Evolutionary conservation across 2,329 filamentous ascomycete genomes (phyloP).

Genomic region (Hansfordia pulvinata): DNA sequence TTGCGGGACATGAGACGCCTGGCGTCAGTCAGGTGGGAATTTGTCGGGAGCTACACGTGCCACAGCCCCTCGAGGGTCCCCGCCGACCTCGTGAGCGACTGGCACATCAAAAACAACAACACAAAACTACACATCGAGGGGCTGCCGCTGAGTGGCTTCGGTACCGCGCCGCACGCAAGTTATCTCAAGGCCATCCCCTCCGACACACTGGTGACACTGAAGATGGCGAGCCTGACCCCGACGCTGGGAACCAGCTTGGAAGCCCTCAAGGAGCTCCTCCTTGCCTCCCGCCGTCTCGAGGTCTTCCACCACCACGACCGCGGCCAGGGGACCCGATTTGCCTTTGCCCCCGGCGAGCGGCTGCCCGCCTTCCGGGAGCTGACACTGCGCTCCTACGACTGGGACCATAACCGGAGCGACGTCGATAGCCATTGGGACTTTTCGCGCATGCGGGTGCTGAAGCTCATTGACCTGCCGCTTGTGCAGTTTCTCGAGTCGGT

Average conservation of each 20-base stretch:
- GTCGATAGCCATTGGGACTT: slow-evolving; percentile 31
- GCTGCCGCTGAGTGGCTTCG: slow-evolving; percentile 23
- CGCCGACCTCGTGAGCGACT: slow-evolving; percentile 21
- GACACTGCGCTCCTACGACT: slow-evolving; percentile 31
- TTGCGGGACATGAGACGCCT: slow-evolving; percentile 21
- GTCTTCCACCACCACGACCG: slow-evolving; percentile 28
- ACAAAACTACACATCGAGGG: slow-evolving; percentile 25
- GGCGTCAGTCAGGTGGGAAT: slow-evolving; percentile 25
- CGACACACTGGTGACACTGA: slow-evolving; percentile 23
- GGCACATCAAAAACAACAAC: slow-evolving; percentile 13
- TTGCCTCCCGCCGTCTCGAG: slow-evolving; percentile 19
- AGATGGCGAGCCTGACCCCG: slow-evolving; percentile 22
- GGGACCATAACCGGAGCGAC: slow-evolving; percentile 25
- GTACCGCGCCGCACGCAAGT: slow-evolving; percentile 17
- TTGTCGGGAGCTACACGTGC: slow-evolving; percentile 16
- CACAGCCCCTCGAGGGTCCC: slow-evolving; percentile 20
- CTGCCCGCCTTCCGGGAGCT: slow-evolving; percentile 28
- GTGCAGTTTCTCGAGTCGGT: slow-evolving; percentile 29
- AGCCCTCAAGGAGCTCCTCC: slow-evolving; percentile 30
- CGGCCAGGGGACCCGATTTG: slow-evolving; percentile 30
- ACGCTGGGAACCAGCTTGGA: too few relatives aligned
- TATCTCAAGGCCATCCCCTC: slow-evolving; percentile 25
- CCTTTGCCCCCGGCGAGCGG: slow-evolving; percentile 22
- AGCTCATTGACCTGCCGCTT: slow-evolving; percentile 28
- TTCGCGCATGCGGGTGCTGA: slow-evolving; percentile 23